Evolutionary conservation across 2,329 filamentous ascomycete genomes (phyloP).

Genomic region (Aspergillus melleus): DNA sequence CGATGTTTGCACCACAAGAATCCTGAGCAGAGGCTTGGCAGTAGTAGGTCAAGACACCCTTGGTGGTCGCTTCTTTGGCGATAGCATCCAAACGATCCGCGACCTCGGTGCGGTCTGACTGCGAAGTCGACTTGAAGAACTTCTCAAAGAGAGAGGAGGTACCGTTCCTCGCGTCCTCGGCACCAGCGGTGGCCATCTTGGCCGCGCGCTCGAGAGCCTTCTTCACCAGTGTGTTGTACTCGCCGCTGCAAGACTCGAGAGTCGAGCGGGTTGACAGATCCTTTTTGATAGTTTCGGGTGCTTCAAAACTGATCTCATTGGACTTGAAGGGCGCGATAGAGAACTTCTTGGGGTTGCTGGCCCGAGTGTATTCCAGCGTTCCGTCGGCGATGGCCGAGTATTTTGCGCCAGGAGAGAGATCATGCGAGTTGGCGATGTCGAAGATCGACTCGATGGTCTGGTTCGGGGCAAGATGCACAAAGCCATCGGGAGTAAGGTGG

Average conservation of each 20-base stretch:
- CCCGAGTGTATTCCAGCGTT: conserved; percentile 11
- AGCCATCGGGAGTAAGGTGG: conserved; percentile 13
- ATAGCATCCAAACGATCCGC: conserved; percentile 16
- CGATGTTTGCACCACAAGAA: conserved; percentile 17
- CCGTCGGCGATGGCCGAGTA: conserved; percentile 15
- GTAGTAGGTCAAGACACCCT: conserved; percentile 16
- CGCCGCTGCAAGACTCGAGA: conserved; percentile 9
- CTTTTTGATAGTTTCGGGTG: conserved; percentile 1
- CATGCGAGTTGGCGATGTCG: conserved; percentile 14
- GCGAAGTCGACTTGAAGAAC: conserved; percentile 16
- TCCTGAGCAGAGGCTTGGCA: conserved; percentile 13
- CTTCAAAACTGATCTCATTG: conserved; percentile 12
- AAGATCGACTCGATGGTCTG: conserved; percentile 16
- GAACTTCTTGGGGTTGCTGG: conserved; percentile 7
- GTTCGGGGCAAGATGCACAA: conserved; percentile 12
- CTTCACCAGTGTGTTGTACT: conserved; percentile 12
- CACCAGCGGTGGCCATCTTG: conserved; percentile 15
- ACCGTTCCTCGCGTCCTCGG: conserved; percentile 12
- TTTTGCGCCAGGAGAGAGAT: conserved; percentile 8
- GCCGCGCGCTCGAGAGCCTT: conserved; percentile 11
- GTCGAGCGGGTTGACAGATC: conserved; percentile 10
- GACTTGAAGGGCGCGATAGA: conserved; percentile 8
- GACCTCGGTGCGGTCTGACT: conserved; percentile 9
- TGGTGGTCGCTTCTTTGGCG: conserved; percentile 14
- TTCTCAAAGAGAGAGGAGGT: conserved; percentile 12